Evolutionary conservation across 768 basidiomycete species (phyloP).

Genomic region (Trametes villosa): DNA sequence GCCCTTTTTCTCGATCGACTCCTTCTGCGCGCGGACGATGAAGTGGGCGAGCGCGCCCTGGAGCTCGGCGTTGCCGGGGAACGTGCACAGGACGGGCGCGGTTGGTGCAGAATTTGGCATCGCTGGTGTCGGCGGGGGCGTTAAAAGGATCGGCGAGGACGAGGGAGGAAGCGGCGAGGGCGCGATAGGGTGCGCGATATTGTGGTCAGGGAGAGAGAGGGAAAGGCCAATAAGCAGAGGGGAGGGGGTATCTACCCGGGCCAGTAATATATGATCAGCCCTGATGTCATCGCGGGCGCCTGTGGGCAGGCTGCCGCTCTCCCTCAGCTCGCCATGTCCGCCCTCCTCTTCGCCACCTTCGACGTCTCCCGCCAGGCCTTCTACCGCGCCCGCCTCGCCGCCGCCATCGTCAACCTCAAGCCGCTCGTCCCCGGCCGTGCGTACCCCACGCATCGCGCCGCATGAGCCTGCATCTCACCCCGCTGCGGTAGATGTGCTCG

Average conservation of each 20-base stretch:
- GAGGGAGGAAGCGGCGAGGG: neutral
- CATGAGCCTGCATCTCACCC: slow-evolving; percentile 29
- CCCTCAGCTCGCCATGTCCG: slow-evolving; percentile 24
- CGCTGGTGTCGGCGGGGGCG: neutral
- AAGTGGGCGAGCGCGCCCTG: slow-evolving; percentile 75
- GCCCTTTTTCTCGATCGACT: slow-evolving; percentile 86
- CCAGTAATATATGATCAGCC: neutral
- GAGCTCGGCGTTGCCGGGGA: slow-evolving; percentile 59
- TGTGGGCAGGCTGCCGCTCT: too few species aligned
- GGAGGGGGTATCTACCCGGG: neutral
- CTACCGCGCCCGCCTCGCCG: slow-evolving; percentile 68
- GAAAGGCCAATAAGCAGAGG: neutral
- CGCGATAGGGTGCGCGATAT: slow-evolving; percentile 6
- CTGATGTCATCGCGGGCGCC: slow-evolving; percentile 22
- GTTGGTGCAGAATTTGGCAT: slow-evolving; percentile 46
- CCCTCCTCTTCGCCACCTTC: slow-evolving; percentile 73
- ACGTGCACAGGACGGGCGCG: slow-evolving; percentile 74
- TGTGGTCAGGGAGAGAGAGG: neutral
- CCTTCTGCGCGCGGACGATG: slow-evolving; percentile 84
- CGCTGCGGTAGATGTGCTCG: slow-evolving; percentile 55
- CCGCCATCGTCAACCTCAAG: slow-evolving; percentile 93
- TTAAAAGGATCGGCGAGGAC: neutral
- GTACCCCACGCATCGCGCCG: slow-evolving; percentile 36
- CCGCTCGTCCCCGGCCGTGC: slow-evolving; percentile 93
- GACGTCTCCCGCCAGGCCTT: slow-evolving; percentile 81